Conservation (phyloP, 2,329 filamentous ascomycete species). For the Lecanicillium sp. region DNA sequence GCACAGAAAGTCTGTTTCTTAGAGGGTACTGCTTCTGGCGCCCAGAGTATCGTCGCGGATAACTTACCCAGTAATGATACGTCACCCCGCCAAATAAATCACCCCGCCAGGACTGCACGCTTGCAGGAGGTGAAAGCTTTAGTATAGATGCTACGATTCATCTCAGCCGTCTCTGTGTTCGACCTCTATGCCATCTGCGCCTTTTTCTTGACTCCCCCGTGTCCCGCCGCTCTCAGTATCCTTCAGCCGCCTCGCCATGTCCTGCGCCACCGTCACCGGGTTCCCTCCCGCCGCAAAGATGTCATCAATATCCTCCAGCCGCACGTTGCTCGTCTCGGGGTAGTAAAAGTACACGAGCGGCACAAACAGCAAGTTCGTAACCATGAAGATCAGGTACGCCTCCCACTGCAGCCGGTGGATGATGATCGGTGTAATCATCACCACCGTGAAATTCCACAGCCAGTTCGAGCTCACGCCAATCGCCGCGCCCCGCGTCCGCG, state of each 20-base stretch:
- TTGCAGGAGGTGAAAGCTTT: no score
- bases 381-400: constrained; percentile 47
- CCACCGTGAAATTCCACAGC: constrained; percentile 32
- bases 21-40: no score
- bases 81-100: no score
- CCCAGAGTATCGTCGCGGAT: no score
- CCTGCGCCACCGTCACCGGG: constrained; percentile 15
- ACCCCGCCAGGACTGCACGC: no score
- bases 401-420: constrained; percentile 43
- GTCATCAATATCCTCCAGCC: constrained; percentile 46
- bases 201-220: background rate
- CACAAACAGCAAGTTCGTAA: constrained; percentile 38
- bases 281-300: constrained; percentile 30
- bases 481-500: constrained; percentile 27
- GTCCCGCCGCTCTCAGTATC: background rate
- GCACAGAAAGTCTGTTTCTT: no score
- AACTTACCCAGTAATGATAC: no score
- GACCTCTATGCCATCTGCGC: no score
- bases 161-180: no score
- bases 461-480: constrained; percentile 31
- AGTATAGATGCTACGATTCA: no score
- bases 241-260: constrained; percentile 4
- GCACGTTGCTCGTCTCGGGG: constrained; percentile 45
- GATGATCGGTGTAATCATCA: constrained; percentile 46
- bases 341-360: constrained; percentile 41